These are phyloP conservation scores for Acorus calamus DNA, from an alignment of 106 monocot genomes.

Conservation along the genomic window DNA sequence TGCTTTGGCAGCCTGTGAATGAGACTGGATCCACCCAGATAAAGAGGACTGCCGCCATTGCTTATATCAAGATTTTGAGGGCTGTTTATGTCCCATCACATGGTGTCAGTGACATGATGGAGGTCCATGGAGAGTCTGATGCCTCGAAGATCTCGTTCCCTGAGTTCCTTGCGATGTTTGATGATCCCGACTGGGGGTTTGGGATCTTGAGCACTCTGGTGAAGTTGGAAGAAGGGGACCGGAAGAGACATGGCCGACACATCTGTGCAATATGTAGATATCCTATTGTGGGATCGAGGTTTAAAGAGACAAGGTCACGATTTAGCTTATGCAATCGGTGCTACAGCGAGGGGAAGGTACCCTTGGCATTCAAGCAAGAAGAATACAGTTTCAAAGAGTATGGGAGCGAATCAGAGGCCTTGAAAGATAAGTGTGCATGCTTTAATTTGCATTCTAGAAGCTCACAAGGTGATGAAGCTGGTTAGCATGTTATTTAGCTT, in stretches of 20 bases:
- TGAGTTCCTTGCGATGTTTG: conserved; percentile 89
- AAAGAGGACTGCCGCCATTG: conserved; percentile 49
- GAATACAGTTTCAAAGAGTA: conserved; percentile 95
- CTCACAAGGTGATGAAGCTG: conserved; percentile 20
- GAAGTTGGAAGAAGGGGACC: conserved; percentile 85
- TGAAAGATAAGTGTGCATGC: conserved; percentile 94
- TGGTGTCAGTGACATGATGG: conserved; percentile 78
- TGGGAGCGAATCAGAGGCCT: conserved; percentile 69
- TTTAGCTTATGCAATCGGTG: conserved; percentile 88
- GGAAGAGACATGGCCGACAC: conserved; percentile 58
- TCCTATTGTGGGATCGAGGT: conserved; percentile 88
- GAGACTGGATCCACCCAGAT: conserved; percentile 43
- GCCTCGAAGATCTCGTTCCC: conserved; percentile 56
- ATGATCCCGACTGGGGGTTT: conserved; percentile 97
- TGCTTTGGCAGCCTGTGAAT: conserved; percentile 64
- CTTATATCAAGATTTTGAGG: conserved; percentile 70
- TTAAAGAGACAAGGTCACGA: conserved; percentile 64
- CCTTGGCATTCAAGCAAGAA: conserved; percentile 70
- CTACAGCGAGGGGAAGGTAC: conserved; percentile 98
- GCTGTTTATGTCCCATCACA: conserved; percentile 89
- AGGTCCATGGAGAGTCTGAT: conserved; percentile 76
- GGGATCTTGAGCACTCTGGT: conserved; percentile 77
- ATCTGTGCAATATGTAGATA: conserved; percentile 81
- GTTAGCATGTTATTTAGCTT: no score
- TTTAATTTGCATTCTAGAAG: conserved; percentile 62